phyloP scores from a whole-genome alignment of 495 filamentous ascomycete species.

The Podospora didyma region DNA sequence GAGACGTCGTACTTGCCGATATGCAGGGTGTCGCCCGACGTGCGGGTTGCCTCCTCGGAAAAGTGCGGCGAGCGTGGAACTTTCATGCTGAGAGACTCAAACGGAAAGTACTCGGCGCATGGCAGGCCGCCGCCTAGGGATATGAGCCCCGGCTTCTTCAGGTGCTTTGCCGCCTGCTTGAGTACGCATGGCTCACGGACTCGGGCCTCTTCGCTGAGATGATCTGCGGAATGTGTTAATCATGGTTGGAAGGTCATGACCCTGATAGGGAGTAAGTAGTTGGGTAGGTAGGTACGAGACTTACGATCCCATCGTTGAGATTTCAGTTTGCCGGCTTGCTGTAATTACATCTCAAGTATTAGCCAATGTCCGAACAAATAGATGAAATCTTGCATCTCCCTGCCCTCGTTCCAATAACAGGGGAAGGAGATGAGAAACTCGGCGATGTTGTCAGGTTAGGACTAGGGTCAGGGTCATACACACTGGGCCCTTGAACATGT shows the following conservation, averaged over 20 bases:
- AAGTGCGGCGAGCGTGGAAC: conserved; percentile 53
- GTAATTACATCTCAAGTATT: not conserved
- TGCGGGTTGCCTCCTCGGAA: conserved; percentile 56
- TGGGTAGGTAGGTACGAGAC: conserved; percentile 29
- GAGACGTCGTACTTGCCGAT: conserved; percentile 80
- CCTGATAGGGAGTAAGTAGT: not conserved
- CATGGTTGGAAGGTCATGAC: not conserved
- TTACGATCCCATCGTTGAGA: conserved; percentile 84
- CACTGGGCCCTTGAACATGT: conserved; percentile 78
- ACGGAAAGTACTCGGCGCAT: conserved; percentile 82
- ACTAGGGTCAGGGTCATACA: conserved; percentile 20
- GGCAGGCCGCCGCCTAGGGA: conserved; percentile 91
- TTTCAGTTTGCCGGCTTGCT: conserved; percentile 61
- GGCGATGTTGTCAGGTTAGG: no score
- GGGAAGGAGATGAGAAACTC: not conserved
- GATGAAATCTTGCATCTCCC: no score
- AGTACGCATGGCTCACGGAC: conserved; percentile 59
- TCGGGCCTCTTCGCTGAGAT: conserved; percentile 53
- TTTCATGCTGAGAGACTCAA: conserved; percentile 35
- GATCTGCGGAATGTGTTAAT: conserved; percentile 29
- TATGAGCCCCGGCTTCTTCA: conserved; percentile 72
- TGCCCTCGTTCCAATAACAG: no score
- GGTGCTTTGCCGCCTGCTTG: conserved; percentile 68
- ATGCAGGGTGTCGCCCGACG: conserved; percentile 50
- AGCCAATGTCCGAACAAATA: not conserved